Percentiles rank a stretch among this genome's conserved stretches.
Evolutionary conservation across 495 filamentous ascomycete species (phyloP).

Genomic region (Trichocladium uniseriatum): DNA sequence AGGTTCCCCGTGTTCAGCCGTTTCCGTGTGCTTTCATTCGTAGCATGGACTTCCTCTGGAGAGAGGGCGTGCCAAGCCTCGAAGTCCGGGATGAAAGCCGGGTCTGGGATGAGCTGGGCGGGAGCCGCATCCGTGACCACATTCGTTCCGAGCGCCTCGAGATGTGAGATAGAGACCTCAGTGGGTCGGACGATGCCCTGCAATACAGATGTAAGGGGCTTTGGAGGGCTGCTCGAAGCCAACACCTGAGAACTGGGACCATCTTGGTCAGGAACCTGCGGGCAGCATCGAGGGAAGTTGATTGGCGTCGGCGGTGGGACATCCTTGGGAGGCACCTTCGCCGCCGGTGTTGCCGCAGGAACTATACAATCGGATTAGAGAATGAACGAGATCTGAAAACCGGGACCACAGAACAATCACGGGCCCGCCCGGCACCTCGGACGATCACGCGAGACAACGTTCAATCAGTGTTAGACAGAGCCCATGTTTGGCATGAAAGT

Average conservation of each 20-base stretch:
- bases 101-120: constrained; percentile 39
- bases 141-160: constrained; percentile 43
- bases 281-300: constrained; percentile 38
- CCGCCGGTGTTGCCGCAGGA: constrained; percentile 17
- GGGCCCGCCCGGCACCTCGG: constrained; percentile 9
- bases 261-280: constrained; percentile 19
- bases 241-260: not conserved
- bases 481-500: constrained; percentile 4
- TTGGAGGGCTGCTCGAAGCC: constrained; percentile 8
- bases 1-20: constrained; percentile 37
- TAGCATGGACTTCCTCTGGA: constrained; percentile 33
- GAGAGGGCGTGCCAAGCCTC: constrained; percentile 38
- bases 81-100: constrained; percentile 38
- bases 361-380: constrained; percentile 27
- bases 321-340: constrained; percentile 32
- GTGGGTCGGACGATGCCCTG: constrained; percentile 40
- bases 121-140: constrained; percentile 36
- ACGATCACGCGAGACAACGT: constrained; percentile 16
- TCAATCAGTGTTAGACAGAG: constrained; percentile 1
- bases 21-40: constrained; percentile 34
- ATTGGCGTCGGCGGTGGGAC: constrained; percentile 46
- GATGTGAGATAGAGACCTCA: constrained; percentile 36
- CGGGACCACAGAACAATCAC: not conserved
- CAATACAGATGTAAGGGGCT: constrained; percentile 34
- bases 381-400: not conserved